Conservation (phyloP, 1,284 basidiomycete species). For the Pterulicium gracile region DNA sequence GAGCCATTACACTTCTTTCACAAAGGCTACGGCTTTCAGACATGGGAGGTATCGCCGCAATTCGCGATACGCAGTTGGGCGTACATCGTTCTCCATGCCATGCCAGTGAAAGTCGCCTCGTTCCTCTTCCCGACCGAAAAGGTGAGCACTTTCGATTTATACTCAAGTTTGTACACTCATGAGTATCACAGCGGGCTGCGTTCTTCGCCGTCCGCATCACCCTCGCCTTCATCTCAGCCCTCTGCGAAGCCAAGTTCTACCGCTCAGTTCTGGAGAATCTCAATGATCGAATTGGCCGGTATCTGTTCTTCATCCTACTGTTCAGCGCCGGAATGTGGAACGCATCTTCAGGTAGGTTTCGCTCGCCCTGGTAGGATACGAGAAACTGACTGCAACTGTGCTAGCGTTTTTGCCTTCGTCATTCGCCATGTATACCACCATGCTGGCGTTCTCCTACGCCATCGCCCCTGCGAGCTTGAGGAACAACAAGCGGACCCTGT, state of each 20-base stretch:
- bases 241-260: slow-evolving; percentile 83
- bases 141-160: slow-evolving; percentile 22
- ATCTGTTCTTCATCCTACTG: slow-evolving; percentile 78
- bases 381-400: neutral
- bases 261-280: slow-evolving; percentile 73
- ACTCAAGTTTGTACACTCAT: neutral
- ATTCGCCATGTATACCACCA: slow-evolving; percentile 88
- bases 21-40: slow-evolving; percentile 85
- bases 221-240: slow-evolving; percentile 65
- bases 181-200: slow-evolving; percentile 55
- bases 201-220: slow-evolving; percentile 86
- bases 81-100: slow-evolving; percentile 72
- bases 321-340: slow-evolving; percentile 92
- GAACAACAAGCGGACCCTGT: slow-evolving; percentile 44
- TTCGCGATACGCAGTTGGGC: slow-evolving; percentile 93
- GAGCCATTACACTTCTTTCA: slow-evolving; percentile 91
- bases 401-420: slow-evolving; percentile 88
- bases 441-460: slow-evolving; percentile 72
- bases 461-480: slow-evolving; percentile 57
- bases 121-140: slow-evolving; percentile 37
- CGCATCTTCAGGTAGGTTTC: slow-evolving; percentile 61
- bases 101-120: slow-evolving; percentile 38
- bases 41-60: slow-evolving; percentile 92
- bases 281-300: slow-evolving; percentile 85
- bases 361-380: no score